These are phyloP conservation scores for Vigna nakashimae DNA, from an alignment of 306 rosid genomes.

Conservation along the genomic window DNA sequence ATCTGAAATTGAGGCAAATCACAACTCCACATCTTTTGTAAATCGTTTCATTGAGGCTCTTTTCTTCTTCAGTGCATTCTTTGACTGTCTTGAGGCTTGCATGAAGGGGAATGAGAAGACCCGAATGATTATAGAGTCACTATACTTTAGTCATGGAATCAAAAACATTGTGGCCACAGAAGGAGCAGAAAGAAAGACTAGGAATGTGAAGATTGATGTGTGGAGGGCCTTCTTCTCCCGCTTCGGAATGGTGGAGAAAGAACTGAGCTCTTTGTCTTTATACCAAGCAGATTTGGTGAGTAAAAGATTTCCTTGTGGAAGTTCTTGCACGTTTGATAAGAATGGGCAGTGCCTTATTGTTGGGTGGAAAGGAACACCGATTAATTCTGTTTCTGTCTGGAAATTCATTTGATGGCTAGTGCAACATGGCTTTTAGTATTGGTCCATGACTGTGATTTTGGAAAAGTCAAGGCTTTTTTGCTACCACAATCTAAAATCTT, in stretches of 20 bases:
- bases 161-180: slow-evolving; percentile 61
- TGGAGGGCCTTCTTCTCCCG: slow-evolving; percentile 70
- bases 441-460: background rate
- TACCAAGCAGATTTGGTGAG: slow-evolving; percentile 65
- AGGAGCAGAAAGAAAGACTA: slow-evolving; percentile 62
- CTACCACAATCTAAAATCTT: background rate
- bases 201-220: slow-evolving; percentile 63
- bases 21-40: slow-evolving; percentile 65
- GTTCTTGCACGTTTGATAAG: slow-evolving; percentile 52
- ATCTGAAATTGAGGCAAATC: slow-evolving; percentile 63
- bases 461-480: background rate
- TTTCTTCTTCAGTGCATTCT: slow-evolving; percentile 61
- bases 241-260: slow-evolving; percentile 65
- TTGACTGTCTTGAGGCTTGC: slow-evolving; percentile 61
- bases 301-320: slow-evolving; percentile 52
- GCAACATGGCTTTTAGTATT: background rate
- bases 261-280: slow-evolving; percentile 57
- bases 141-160: slow-evolving; percentile 57
- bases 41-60: slow-evolving; percentile 71
- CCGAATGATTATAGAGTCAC: slow-evolving; percentile 53
- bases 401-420: slow-evolving; percentile 50
- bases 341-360: slow-evolving; percentile 55
- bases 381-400: slow-evolving; percentile 68
- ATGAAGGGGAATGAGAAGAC: slow-evolving; percentile 54
- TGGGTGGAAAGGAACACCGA: slow-evolving; percentile 80